Evolutionary conservation across 2,329 filamentous ascomycete species (phyloP).

Genomic region (Penicillium sp.): DNA sequence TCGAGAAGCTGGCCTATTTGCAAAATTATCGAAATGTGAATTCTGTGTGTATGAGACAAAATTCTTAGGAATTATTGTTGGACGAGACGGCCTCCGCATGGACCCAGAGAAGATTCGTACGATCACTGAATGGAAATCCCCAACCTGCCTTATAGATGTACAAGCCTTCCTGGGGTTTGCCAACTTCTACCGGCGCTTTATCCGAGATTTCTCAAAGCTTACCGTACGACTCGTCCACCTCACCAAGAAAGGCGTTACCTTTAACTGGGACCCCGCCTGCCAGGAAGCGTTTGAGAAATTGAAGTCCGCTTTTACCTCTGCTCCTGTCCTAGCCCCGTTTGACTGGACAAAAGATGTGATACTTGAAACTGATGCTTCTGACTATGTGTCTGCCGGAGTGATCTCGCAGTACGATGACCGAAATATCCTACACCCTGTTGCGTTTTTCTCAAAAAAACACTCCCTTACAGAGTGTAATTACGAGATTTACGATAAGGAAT

Average conservation of each 20-base stretch:
- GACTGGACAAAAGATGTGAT: too few relatives aligned
- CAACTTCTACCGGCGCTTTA: slow-evolving; percentile 36
- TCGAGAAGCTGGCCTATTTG: neutral
- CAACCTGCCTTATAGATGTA: slow-evolving; percentile 17
- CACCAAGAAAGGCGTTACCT: slow-evolving; percentile 12
- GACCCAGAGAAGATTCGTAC: too few relatives aligned
- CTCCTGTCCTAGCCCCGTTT: too few relatives aligned
- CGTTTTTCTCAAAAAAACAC: slow-evolving; percentile 27
- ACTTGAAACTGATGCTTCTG: too few relatives aligned
- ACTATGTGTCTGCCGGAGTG: neutral
- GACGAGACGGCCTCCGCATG: neutral
- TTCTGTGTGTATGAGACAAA: slow-evolving; percentile 12
- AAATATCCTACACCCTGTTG: slow-evolving; percentile 19
- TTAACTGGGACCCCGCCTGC: slow-evolving; percentile 1
- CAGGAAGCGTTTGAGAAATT: slow-evolving; percentile 14
- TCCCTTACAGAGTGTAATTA: slow-evolving; percentile 24
- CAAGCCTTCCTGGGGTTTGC: slow-evolving; percentile 33
- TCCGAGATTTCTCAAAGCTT: slow-evolving; percentile 23
- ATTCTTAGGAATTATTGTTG: slow-evolving; percentile 21
- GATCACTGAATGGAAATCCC: slow-evolving; percentile 17
- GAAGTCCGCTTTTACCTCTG: too few relatives aligned
- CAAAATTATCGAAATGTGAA: slow-evolving; percentile 13
- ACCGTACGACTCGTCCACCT: slow-evolving; percentile 14
- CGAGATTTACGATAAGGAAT: slow-evolving; percentile 32
- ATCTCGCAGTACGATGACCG: slow-evolving; percentile 19